Evolutionary conservation across 805 yeast species (phyloP), one percentile per base, ranked within the genome.

Genomic region (Candida easanensis): DNA sequence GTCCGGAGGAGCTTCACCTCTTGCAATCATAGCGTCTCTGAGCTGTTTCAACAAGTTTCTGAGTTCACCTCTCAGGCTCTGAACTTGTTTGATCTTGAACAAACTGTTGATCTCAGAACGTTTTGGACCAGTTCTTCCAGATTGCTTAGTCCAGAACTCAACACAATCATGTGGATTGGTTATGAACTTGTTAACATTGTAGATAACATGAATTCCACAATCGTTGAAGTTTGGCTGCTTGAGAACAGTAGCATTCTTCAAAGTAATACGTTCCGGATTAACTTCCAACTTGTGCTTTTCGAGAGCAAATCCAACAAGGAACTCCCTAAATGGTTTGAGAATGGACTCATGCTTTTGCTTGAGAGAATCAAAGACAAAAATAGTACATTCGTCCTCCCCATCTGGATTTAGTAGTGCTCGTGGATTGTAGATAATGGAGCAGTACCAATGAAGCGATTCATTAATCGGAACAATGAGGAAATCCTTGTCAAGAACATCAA

Each of bases 171-270:
- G 52, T 0, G 80, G 77, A 31, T 76, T 63, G 19, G 66, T 65
- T 36, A 83, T 68, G 63, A 87, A 81, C 49, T 74, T 77, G 44
- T 70, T 68, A 11, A 82, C 73, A 53, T 85, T 89, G 52, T 82
- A 82, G 14, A 93, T 82, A 2, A 91, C 86, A 64, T 87, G 97
- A 17, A 93, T 79, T 1, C 99, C 99, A 67, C 99, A 93, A 61
- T 93, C 99, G 58, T 89, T 87, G 65, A 82, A 80, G 60, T 93
- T 93, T 23, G 81, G 80, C 58, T 93, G 99, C 45, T 74, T 79
- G 1, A 97, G 96, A 0, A 88, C 93, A 5, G 68, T 57, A 4
- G 81, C 79, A 7, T 69, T 61, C 39, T 68, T 60, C 36, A 77
- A 64, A 34, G 70, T 61, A 18, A 90, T 76, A 33, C 68, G 71